Evolutionary conservation across 139 green algal species (phyloP), one percentile per base, ranked within the genome.

Genomic region (Ettlia oleoabundans): DNA sequence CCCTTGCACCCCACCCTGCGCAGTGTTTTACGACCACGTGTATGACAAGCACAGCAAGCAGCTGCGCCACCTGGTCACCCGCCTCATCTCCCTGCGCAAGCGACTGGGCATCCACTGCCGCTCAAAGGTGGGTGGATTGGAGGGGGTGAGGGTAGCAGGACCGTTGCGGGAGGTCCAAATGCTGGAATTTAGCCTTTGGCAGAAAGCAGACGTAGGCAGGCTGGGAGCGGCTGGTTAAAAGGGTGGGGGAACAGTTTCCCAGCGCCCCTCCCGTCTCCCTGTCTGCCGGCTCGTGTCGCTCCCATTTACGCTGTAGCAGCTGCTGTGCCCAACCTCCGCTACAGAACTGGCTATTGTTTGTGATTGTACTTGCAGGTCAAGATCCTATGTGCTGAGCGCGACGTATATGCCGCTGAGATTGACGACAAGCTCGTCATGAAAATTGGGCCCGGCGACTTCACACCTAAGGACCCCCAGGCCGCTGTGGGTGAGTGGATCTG

Each of bases 341-440:
- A n/a, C n/a, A n/a, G n/a, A n/a, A n/a, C n/a, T n/a, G n/a, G n/a
- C n/a, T 41, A 22, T 6, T 5, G 5, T 13, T 10, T 38, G 26
- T 18, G 3, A 10, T 9, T 18, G 30, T 41, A 9, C 21, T 37
- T 79, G 15, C 37, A 75, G 41, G 51, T 98, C 33, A 86, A 86
- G 2, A 82, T 97, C 38, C 90, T 95, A 55, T 91, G 85, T 38
- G 87, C 91, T 1, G 43, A 75, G 4, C 47, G 77, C 1, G 92
- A 96, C 55, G 84, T 95, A 80, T 98, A 98, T 72, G 92, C 91
- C 24, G 93, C 92, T 5, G 89, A 87, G 40, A 94, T 98, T 52
- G 92, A 98, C 81, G 93, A 32, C 62, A 93, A 93, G 79, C 69
- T 96, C 8, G 82, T 87, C 9, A 86, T 95, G 71, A 95, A 95